These are phyloP conservation scores for Saturnispora diversa DNA, from an alignment of 805 yeast genomes.

Conservation along the genomic window DNA sequence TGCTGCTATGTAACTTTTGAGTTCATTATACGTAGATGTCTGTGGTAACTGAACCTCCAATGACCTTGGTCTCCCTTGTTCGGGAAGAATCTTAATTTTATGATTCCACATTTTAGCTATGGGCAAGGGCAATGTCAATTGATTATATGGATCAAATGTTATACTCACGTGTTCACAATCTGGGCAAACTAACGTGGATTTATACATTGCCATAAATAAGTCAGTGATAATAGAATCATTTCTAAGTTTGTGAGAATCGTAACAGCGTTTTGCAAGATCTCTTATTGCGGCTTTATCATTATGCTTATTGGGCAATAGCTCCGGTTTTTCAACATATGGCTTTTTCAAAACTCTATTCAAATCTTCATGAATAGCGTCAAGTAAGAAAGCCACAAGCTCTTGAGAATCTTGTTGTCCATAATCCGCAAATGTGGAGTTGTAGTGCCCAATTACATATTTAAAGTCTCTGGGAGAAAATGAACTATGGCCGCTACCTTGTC, in stretches of 20 bases:
- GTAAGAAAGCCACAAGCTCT: conserved; percentile 78
- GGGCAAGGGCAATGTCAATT: conserved; percentile 84
- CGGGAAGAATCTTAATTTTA: conserved; percentile 55
- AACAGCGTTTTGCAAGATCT: conserved; percentile 64
- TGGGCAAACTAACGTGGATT: conserved; percentile 86
- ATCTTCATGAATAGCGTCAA: conserved; percentile 90
- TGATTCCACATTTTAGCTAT: conserved; percentile 65
- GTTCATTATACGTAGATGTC: conserved; percentile 52
- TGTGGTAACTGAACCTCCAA: conserved; percentile 70
- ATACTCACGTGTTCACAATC: conserved; percentile 69
- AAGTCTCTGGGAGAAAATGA: conserved; percentile 63
- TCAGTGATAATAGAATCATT: conserved; percentile 83
- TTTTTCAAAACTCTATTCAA: conserved; percentile 73
- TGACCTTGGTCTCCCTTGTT: conserved; percentile 38
- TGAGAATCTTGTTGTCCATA: conserved; percentile 90
- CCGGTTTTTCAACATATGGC: conserved; percentile 88
- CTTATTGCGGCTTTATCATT: conserved; percentile 44
- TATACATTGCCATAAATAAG: conserved; percentile 82
- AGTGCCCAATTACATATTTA: conserved; percentile 69
- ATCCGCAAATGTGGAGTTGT: conserved; percentile 69
- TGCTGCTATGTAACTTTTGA: conserved; percentile 52
- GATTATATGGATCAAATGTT: conserved; percentile 92
- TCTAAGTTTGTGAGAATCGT: conserved; percentile 71
- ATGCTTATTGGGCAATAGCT: conserved; percentile 54
- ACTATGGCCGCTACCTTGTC: conserved; percentile 16